Conservation (phyloP, 2,329 filamentous ascomycete genomes). For the Capronia coronata region DNA sequence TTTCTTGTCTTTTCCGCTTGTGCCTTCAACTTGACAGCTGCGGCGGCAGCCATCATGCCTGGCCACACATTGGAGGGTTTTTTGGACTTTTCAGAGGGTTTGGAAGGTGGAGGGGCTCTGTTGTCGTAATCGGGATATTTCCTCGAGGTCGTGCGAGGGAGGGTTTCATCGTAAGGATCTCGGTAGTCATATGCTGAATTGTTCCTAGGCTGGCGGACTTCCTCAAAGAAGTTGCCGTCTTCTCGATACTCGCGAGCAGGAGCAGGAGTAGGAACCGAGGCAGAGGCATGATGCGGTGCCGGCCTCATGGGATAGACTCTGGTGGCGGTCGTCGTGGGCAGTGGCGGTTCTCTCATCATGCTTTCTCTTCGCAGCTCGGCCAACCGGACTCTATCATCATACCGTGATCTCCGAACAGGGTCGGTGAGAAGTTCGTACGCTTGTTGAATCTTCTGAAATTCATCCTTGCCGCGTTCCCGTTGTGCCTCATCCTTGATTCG, state of each 20-base stretch:
- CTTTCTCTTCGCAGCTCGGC: slow-evolving; percentile 57
- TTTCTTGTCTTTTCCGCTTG: slow-evolving; percentile 20
- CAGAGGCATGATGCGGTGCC: too few species aligned
- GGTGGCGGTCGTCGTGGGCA: slow-evolving; percentile 5
- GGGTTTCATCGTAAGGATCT: slow-evolving; percentile 35
- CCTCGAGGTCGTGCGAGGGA: slow-evolving; percentile 33
- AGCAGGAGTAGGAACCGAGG: slow-evolving; percentile 4
- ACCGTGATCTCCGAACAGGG: slow-evolving; percentile 62
- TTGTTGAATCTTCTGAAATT: slow-evolving; percentile 88
- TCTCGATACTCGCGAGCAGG: slow-evolving; percentile 37
- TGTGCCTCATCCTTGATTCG: slow-evolving; percentile 73
- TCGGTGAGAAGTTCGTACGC: slow-evolving; percentile 88
- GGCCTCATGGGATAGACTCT: slow-evolving; percentile 25
- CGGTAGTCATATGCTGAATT: slow-evolving; percentile 36
- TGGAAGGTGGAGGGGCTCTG: slow-evolving; percentile 31
- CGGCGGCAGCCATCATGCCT: slow-evolving; percentile 9
- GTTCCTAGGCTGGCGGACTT: slow-evolving; percentile 38
- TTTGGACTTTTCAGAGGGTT: slow-evolving; percentile 35
- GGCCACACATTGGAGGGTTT: slow-evolving; percentile 27
- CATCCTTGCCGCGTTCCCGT: slow-evolving; percentile 71
- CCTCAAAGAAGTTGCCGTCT: slow-evolving; percentile 36
- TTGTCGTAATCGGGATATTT: slow-evolving; percentile 37
- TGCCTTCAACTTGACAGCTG: slow-evolving; percentile 20
- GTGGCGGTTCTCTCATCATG: slow-evolving; percentile 40
- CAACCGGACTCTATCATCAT: slow-evolving; percentile 68